Base-by-base conservation (phyloP, 352 stramenopile genomes). In the Bremia lactucae region DNA sequence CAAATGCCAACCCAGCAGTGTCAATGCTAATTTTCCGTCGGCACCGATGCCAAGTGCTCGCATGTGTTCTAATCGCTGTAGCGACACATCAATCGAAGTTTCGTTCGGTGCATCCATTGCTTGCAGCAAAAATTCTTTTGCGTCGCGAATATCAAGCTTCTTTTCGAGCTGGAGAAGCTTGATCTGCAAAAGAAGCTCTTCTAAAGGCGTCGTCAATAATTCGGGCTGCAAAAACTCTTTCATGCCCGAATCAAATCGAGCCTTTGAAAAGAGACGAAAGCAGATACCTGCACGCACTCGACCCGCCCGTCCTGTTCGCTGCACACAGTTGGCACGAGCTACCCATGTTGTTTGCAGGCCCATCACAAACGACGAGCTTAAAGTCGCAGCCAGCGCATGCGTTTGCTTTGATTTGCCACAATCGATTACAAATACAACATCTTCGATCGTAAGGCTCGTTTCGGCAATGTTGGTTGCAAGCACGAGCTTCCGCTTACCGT, bases 401-500 rank as follows among this genome's bases (percentile, higher is more conserved):
- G 66, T 65, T 34, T 93, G 78, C 52, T 88, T 93, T 0, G 71
- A 85, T 39, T 90, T 93, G 43, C 78, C 78, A 31, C 66, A 88
- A 37, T 93, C 80, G 26, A 93, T 74, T 3, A 93, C 80, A 42
- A 95, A 95, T 7, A 89, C 85, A 18, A 98, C 88, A 46, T 93
- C 80, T 24, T 96, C 88, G n/a, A 98, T 95, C 9, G 95, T 98
- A 3, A 98, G 64, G 54, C 83, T 97, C 9, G 93, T 97, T 64
- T 98, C 95, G 4, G 93, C 93, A 36, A 98, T 96, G 52, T 97
- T 98, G 0, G 95, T 98, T 4, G 87, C 70, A 35, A 97, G 71
- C 24, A 93, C 81, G 4, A 93, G 50, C 47, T 93, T 90, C 37
- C 75, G 65, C 42, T 81, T 80, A 18, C 72, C 72, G 3, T 49